Conservation (phyloP, 2,329 filamentous ascomycete genomes). For the Anisogramma anomala region DNA sequence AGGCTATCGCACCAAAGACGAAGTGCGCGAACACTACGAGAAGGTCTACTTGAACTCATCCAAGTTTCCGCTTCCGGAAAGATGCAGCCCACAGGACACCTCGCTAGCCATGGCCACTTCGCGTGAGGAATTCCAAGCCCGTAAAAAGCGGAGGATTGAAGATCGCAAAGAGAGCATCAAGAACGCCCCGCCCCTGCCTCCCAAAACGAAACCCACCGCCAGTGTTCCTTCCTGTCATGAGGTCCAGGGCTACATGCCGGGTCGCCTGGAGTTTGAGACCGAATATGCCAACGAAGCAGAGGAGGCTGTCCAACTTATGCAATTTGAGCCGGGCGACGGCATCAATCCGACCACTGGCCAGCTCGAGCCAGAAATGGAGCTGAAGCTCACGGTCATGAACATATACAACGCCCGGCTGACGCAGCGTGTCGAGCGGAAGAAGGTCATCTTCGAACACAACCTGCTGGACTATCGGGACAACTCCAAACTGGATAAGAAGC, state of each 20-base stretch:
- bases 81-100: slow-evolving; percentile 73
- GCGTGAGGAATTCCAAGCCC: slow-evolving; percentile 82
- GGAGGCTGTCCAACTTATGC: slow-evolving; percentile 96
- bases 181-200: slow-evolving; percentile 68
- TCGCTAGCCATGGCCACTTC: slow-evolving; percentile 69
- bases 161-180: slow-evolving; percentile 79
- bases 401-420: slow-evolving; percentile 93
- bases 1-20: slow-evolving; percentile 85
- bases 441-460: slow-evolving; percentile 91
- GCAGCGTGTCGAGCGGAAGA: slow-evolving; percentile 85
- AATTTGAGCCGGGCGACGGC: slow-evolving; percentile 92
- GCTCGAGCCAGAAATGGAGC: slow-evolving; percentile 87
- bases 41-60: slow-evolving; percentile 74
- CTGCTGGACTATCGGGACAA: slow-evolving; percentile 91
- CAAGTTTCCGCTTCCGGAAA: slow-evolving; percentile 74
- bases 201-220: slow-evolving; percentile 91
- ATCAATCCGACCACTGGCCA: slow-evolving; percentile 74
- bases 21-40: slow-evolving; percentile 90
- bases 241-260: slow-evolving; percentile 97
- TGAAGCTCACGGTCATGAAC: slow-evolving; percentile 96
- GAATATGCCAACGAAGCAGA: slow-evolving; percentile 97
- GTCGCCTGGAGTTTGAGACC: slow-evolving; percentile 91
- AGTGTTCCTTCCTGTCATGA: slow-evolving; percentile 95
- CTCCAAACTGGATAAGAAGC: slow-evolving; percentile 78
- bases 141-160: slow-evolving; percentile 89